phyloP scores from a whole-genome alignment of 345 rosid genomes.

The Corchorus capsularis region DNA sequence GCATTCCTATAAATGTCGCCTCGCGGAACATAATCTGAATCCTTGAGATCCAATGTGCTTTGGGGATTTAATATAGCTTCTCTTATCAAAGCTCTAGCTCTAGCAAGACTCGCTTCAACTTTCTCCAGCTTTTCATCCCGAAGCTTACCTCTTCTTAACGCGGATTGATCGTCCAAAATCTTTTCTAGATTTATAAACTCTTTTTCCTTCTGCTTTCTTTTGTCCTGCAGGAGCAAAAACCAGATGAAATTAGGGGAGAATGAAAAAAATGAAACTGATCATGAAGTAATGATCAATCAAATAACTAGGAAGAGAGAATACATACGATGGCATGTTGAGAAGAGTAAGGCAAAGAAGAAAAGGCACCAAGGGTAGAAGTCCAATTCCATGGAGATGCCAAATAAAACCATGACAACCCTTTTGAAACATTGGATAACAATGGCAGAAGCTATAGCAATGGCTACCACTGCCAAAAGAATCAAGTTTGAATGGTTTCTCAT shows the following conservation, averaged over 20 bases:
- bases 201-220: slow-evolving; percentile 9
- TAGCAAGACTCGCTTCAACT: slow-evolving; percentile 46
- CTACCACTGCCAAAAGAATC: slow-evolving; percentile 14
- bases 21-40: slow-evolving; percentile 45
- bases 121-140: slow-evolving; percentile 32
- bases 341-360: not conserved
- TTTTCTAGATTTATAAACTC: slow-evolving; percentile 20
- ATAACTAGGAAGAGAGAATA: not conserved
- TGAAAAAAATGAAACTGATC: not conserved
- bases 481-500: slow-evolving; percentile 5
- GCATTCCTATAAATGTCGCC: slow-evolving; percentile 54
- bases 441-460: slow-evolving; percentile 16
- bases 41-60: slow-evolving; percentile 11
- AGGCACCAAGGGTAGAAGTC: not conserved
- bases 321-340: not conserved
- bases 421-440: not conserved
- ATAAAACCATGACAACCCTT: slow-evolving; percentile 18
- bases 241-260: not conserved
- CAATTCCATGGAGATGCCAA: slow-evolving; percentile 24
- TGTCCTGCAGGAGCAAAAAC: not conserved
- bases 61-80: slow-evolving; percentile 35
- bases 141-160: not conserved
- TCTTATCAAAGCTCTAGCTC: slow-evolving; percentile 52
- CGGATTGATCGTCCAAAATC: not conserved
- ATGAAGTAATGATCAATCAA: not conserved